Percentiles rank a stretch among this genome's conserved stretches.
Conservation (phyloP, 2,329 filamentous ascomycete genomes). For the Trichophyton rubrum region DNA sequence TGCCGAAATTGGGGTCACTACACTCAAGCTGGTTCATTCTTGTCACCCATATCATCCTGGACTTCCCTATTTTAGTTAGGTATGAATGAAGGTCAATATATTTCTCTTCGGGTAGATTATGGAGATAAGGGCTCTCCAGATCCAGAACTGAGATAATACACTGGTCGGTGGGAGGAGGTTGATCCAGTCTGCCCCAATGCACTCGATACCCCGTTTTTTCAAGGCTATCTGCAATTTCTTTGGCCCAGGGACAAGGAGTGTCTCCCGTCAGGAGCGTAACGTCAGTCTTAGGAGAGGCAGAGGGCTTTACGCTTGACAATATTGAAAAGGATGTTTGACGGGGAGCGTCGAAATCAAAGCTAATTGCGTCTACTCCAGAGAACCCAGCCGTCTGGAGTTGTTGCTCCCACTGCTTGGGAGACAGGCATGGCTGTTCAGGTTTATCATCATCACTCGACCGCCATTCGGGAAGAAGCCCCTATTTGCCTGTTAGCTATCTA, state of each 20-base stretch:
- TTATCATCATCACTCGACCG: not conserved
- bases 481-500: not conserved
- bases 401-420: not conserved
- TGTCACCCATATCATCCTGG: slow-evolving; percentile 11
- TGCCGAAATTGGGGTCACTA: slow-evolving; percentile 3
- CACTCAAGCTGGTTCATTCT: not conserved
- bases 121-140: slow-evolving; percentile 23
- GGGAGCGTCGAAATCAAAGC: not conserved
- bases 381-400: not conserved
- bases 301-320: not conserved
- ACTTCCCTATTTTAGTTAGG: not conserved
- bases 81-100: not conserved
- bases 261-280: not conserved
- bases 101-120: slow-evolving; percentile 21
- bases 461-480: not conserved
- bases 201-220: not conserved
- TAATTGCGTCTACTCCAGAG: not conserved
- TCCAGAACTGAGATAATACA: slow-evolving; percentile 8
- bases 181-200: not conserved
- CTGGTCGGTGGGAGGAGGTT: not conserved
- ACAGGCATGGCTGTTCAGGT: not conserved
- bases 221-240: not conserved
- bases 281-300: too few species aligned
- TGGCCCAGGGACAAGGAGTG: not conserved
- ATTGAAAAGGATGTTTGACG: not conserved